Conservation (phyloP, 192 early-diverging fungal genomes). For the Backusella mclennaniae region DNA sequence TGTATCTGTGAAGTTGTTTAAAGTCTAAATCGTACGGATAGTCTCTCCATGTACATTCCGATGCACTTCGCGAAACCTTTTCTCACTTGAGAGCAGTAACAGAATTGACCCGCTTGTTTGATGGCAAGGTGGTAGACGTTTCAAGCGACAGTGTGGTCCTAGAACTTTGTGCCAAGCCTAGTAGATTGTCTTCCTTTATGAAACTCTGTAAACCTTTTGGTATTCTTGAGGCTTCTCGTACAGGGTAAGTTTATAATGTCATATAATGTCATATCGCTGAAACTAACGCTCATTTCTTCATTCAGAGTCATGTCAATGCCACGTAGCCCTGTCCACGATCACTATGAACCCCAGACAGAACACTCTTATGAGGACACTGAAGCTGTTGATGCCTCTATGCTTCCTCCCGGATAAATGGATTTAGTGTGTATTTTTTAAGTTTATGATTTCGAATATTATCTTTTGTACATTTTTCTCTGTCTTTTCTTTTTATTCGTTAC, state of each 20-base stretch:
- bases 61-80: slow-evolving; percentile 49
- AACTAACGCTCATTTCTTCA: too few species aligned
- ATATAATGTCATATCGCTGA: too few species aligned
- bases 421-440: not conserved
- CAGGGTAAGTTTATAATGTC: slow-evolving; percentile 12
- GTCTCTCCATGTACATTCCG: slow-evolving; percentile 31
- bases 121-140: slow-evolving; percentile 87
- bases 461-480: not conserved
- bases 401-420: slow-evolving; percentile 82
- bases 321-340: slow-evolving; percentile 62
- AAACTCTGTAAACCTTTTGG: slow-evolving; percentile 94
- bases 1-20: not conserved
- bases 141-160: slow-evolving; percentile 76
- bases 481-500: not conserved
- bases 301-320: slow-evolving; percentile 89
- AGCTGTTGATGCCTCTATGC: slow-evolving; percentile 85
- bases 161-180: slow-evolving; percentile 85
- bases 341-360: slow-evolving; percentile 66
- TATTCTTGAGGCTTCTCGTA: slow-evolving; percentile 90
- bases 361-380: slow-evolving; percentile 58
- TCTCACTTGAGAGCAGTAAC: slow-evolving; percentile 75
- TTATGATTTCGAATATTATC: not conserved
- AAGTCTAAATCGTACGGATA: not conserved
- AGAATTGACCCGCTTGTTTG: slow-evolving; percentile 83
- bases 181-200: slow-evolving; percentile 87